Conservation (phyloP, 257 asterid genomes). For the Solanum megistacrolobum region DNA sequence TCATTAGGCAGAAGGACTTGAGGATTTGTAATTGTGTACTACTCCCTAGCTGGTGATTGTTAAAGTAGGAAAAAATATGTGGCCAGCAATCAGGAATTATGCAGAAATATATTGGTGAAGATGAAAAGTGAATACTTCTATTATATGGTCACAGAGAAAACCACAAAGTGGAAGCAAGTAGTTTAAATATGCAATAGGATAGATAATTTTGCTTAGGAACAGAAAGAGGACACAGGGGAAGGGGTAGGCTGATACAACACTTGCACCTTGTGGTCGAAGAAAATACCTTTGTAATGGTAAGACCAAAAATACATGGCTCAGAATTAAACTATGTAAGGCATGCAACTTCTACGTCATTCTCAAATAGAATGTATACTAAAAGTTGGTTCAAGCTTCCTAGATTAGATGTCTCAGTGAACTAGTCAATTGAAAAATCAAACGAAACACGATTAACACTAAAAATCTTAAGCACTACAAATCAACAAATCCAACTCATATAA, state of each 20-base stretch:
- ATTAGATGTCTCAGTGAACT: slow-evolving; percentile 5
- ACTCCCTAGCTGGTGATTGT: background rate
- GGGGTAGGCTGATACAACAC: background rate
- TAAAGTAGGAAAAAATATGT: background rate
- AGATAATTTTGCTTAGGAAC: background rate
- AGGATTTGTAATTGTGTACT: background rate
- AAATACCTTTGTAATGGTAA: slow-evolving; percentile 65
- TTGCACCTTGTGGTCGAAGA: background rate
- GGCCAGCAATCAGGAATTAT: background rate
- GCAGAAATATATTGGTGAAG: background rate
- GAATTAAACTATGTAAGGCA: slow-evolving; percentile 52
- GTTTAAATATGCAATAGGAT: background rate
- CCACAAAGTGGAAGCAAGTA: background rate
- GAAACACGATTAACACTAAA: background rate
- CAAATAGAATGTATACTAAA: slow-evolving; percentile 59
- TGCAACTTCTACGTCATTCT: slow-evolving; percentile 48
- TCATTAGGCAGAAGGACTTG: no score
- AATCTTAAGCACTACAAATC: background rate
- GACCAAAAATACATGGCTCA: slow-evolving; percentile 37
- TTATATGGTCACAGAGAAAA: background rate
- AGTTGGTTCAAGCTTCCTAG: slow-evolving; percentile 73
- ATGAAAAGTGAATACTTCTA: background rate
- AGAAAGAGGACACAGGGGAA: background rate
- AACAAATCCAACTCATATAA: background rate
- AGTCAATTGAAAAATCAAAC: slow-evolving; percentile 2